Evolutionary conservation across 805 yeast genomes (phyloP), one percentile per base, ranked within the genome.

Genomic region (Ogataea salicorniae): DNA sequence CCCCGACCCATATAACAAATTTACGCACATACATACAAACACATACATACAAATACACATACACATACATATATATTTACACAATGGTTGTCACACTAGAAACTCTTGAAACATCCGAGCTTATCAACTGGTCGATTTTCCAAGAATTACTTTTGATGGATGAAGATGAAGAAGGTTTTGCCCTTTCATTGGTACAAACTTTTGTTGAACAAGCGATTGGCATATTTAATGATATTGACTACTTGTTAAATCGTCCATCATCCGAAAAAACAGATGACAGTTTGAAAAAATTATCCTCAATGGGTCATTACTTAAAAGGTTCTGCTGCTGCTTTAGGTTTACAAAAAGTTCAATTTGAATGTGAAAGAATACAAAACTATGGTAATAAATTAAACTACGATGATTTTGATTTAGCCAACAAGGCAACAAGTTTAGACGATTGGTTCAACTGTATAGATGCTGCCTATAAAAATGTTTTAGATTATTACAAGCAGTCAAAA

Each of bases 301-400:
- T 86, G 57, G 99, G 99, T 14, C 99, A 94, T 64, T 94, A 88
- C 62, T 73, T 94, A 47, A 94, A 94, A 64, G 99, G 99, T 41
- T 84, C 95, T 13, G 95, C 97, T 1, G 96, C 97, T 2, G 92
- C 97, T 0, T 71, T 94, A 49, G 99, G 99, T 2, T 74, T 94
- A 47, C 79, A 78, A 40, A 81, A 82, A 51, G 87, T 94, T 43
- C 90, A 90, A 48, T 78, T 81, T 60, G 85, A 90, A 57, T 94
- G 99, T 68, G 99, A 91, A 66, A 74, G 91, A 54, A 91, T 94
- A 52, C 99, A 94, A 67, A 91, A 91, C 63, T 80, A 87, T 54
- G 98, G 96, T 20, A 78, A 79, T 49, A 72, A 70, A 54, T 67
- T 53, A 38, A 48, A 52, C 15, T 54, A 56, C 39, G 68, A 61